Evolutionary conservation across 352 stramenopile species (phyloP), one percentile per base, ranked within the genome.

Genomic region (Hyaloperonospora brassicae): DNA sequence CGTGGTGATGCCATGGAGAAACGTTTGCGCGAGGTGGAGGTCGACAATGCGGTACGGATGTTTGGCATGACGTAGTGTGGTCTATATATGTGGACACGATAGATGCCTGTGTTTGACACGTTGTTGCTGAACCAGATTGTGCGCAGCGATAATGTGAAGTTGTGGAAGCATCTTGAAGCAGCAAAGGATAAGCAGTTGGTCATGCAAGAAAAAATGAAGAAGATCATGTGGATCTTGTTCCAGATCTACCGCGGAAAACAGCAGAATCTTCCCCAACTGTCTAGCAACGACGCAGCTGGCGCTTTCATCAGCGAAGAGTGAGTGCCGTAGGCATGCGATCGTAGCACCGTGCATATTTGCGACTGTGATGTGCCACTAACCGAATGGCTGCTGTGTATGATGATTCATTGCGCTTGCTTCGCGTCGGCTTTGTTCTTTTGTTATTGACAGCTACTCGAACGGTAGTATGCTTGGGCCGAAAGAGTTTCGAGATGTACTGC

Each of bases 181-280:
- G 78, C 84, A 36, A 92, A 94, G 57, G 82, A 94, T 61, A 92
- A 93, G 50, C 84, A 94, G 62, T 52, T 93, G 59, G 73, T 93
- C 38, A 94, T 94, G 84, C 82, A 94, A 52, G 82, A 91, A 52
- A 94, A 94, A 61, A 89, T 94, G 67, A 92, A 94, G 68, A 94
- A 94, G 68, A 94, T 94, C 53, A 87, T 94, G 76, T 94, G 82
- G 82, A 89, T 94, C 25, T 52, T 94, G 42, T 94, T 89, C 55
- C 82, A 94, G 64, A 93, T 94, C 62, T 93, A 93, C 62, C 81
- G 84, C 7, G 78, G 79, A 54, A 93, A 93, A 49, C 79, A 89
- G 38, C 67, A 71, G 22, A 72, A 67, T 7, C 70, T 93, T 11
- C 81, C 84, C 23, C 92, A 91, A 55, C 64, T 93, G 0, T 84